phyloP scores from a whole-genome alignment of 179 eudicot species.

The Silene coronaria region DNA sequence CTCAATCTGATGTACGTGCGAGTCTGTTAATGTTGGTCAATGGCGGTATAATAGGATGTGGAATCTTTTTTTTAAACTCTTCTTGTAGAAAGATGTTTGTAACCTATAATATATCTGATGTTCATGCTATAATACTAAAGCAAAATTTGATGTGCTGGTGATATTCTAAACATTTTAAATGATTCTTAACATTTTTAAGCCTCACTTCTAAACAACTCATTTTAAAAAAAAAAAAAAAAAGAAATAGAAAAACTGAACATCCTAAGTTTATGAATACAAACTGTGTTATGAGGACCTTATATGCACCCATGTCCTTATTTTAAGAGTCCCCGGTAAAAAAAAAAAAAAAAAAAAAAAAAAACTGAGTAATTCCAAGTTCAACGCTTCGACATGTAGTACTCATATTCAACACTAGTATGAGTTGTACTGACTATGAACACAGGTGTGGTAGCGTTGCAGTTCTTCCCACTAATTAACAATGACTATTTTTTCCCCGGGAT shows the following conservation, averaged over 20 bases:
- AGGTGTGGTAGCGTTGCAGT: background rate
- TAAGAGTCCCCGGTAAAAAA: background rate
- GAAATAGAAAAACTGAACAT: too few relatives aligned
- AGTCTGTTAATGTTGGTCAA: too few relatives aligned
- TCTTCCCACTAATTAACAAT: background rate
- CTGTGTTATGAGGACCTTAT: background rate
- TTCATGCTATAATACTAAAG: background rate
- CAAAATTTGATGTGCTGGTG: background rate
- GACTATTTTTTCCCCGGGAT: background rate
- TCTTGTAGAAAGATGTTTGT: background rate
- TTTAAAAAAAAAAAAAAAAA: too few relatives aligned
- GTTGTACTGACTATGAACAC: background rate
- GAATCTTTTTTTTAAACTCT: background rate
- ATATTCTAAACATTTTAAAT: background rate
- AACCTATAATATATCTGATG: background rate
- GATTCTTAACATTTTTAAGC: too few relatives aligned
- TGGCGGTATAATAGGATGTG: too few relatives aligned
- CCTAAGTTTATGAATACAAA: too few relatives aligned
- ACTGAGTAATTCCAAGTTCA: background rate
- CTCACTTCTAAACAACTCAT: too few relatives aligned
- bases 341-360: background rate
- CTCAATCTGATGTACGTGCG: too few relatives aligned
- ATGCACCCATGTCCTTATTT: background rate
- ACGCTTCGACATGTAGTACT: background rate
- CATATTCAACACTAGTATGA: background rate